Evolutionary conservation across 1,284 basidiomycete species (phyloP).

Genomic region (Rhizopogon hawkerae): DNA sequence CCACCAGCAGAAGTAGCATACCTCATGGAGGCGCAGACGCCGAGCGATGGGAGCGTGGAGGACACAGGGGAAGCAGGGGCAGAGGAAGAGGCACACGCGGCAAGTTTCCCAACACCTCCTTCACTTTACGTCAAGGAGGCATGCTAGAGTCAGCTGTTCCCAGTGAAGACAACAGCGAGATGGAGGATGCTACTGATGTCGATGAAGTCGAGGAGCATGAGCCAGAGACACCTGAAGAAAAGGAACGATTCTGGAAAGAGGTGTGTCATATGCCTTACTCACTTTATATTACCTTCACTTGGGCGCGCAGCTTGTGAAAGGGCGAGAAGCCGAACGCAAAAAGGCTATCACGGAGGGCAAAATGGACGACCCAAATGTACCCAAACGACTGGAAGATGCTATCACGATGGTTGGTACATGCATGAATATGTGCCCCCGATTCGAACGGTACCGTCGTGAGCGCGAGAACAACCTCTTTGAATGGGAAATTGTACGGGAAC

Average conservation of each 20-base stretch:
- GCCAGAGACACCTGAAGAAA: constrained; percentile 47
- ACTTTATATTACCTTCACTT: constrained; percentile 17
- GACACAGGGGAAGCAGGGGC: constrained; percentile 31
- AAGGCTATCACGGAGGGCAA: constrained; percentile 76
- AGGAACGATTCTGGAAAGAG: constrained; percentile 60
- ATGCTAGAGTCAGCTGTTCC: constrained; percentile 19
- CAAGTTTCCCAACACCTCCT: constrained; percentile 32
- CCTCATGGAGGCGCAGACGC: constrained; percentile 31
- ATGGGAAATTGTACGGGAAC: constrained; percentile 68
- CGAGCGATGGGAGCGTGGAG: constrained; percentile 52
- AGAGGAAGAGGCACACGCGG: constrained; percentile 31
- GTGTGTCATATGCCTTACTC: constrained; percentile 31
- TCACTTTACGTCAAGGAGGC: constrained; percentile 21
- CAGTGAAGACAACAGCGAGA: constrained; percentile 23
- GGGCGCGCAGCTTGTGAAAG: constrained; percentile 50
- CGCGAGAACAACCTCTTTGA: constrained; percentile 83
- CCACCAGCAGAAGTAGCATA: constrained; percentile 27
- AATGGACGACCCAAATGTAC: constrained; percentile 77
- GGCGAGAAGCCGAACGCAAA: constrained; percentile 67
- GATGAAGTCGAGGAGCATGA: constrained; percentile 29
- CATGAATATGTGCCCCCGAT: constrained; percentile 88
- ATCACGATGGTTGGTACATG: constrained; percentile 89
- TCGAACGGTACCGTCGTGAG: constrained; percentile 87
- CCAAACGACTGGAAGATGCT: constrained; percentile 78
- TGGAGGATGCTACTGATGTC: constrained; percentile 21